Evolutionary conservation across 139 green algal genomes (phyloP).

Genomic region (Chlorella sp.): DNA sequence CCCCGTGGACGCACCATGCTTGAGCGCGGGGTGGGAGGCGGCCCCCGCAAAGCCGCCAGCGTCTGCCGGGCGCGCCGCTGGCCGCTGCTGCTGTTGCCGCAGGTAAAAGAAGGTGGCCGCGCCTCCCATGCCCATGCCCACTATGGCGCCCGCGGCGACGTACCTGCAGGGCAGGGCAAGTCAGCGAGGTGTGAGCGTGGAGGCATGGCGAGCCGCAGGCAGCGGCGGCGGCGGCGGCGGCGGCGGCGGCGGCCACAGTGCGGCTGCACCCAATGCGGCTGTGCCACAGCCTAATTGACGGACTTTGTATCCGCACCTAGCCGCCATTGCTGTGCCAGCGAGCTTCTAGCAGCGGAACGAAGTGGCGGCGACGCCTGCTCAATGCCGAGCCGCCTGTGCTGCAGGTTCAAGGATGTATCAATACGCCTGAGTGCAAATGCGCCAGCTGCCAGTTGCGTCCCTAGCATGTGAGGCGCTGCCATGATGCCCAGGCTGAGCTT

Average conservation of each 20-base stretch:
- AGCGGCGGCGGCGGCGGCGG: neutral
- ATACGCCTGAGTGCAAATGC: too few species aligned
- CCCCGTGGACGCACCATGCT: slow-evolving; percentile 37
- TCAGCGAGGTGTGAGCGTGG: neutral
- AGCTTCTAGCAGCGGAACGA: too few species aligned
- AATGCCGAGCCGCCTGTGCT: too few species aligned
- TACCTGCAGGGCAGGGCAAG: slow-evolving; percentile 4
- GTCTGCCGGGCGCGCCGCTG: neutral
- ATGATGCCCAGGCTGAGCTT: too few species aligned
- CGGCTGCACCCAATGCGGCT: neutral
- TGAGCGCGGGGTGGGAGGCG: slow-evolving; percentile 26
- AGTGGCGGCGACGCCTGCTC: too few species aligned
- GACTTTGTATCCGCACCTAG: neutral
- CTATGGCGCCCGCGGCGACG: slow-evolving; percentile 2
- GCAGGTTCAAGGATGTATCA: too few species aligned
- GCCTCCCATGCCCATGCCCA: slow-evolving; percentile 26
- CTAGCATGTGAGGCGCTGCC: too few species aligned
- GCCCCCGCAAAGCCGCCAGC: neutral
- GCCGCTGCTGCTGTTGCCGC: slow-evolving; percentile 1
- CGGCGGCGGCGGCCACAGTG: neutral
- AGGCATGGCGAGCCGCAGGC: too few species aligned
- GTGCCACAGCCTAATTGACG: neutral
- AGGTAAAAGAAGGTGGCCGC: slow-evolving; percentile 16
- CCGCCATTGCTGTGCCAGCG: neutral
- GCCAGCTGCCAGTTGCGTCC: too few species aligned